These are phyloP conservation scores for Gautieria morchelliformis DNA, from an alignment of 768 basidiomycete species.

Conservation along the genomic window DNA sequence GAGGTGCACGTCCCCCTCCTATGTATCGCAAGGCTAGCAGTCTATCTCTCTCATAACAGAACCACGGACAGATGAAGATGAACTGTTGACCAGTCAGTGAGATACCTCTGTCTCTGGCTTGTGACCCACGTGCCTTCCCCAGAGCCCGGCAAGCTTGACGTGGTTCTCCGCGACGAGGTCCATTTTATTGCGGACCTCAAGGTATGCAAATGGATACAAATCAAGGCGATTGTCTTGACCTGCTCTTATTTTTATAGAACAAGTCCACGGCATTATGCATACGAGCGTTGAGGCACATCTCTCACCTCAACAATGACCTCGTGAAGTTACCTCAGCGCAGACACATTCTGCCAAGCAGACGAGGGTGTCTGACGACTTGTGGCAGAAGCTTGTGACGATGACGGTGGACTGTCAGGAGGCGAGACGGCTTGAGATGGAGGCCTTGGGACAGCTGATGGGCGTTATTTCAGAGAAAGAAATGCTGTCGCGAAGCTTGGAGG, in stretches of 20 bases:
- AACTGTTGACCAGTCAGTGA: slow-evolving; percentile 1
- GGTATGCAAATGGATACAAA: slow-evolving; percentile 13
- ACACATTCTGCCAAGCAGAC: slow-evolving; percentile 42
- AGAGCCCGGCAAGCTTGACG: slow-evolving; percentile 62
- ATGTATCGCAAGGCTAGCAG: too few species aligned
- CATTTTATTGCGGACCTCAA: slow-evolving; percentile 41
- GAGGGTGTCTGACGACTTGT: slow-evolving; percentile 43
- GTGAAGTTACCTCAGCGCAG: slow-evolving; percentile 60
- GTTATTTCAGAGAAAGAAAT: slow-evolving; percentile 71
- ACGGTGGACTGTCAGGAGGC: slow-evolving; percentile 57
- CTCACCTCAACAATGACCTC: slow-evolving; percentile 71
- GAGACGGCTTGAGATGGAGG: slow-evolving; percentile 54
- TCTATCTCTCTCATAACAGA: slow-evolving; percentile 3
- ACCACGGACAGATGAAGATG: not conserved
- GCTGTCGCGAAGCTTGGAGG: slow-evolving; percentile 62
- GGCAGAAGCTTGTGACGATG: slow-evolving; percentile 54
- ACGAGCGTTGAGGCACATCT: slow-evolving; percentile 61
- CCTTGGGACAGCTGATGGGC: slow-evolving; percentile 50
- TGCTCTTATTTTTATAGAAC: slow-evolving; percentile 41
- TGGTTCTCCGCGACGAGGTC: slow-evolving; percentile 51
- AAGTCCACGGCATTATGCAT: slow-evolving; percentile 61
- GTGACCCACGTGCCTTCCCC: slow-evolving; percentile 4
- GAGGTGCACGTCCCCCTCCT: too few species aligned
- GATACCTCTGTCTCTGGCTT: not conserved
- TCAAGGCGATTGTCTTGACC: slow-evolving; percentile 1